Evolutionary conservation across 2,329 filamentous ascomycete genomes (phyloP), one percentile per base, ranked within the genome.

Genomic region (Microcyclosporella mali): DNA sequence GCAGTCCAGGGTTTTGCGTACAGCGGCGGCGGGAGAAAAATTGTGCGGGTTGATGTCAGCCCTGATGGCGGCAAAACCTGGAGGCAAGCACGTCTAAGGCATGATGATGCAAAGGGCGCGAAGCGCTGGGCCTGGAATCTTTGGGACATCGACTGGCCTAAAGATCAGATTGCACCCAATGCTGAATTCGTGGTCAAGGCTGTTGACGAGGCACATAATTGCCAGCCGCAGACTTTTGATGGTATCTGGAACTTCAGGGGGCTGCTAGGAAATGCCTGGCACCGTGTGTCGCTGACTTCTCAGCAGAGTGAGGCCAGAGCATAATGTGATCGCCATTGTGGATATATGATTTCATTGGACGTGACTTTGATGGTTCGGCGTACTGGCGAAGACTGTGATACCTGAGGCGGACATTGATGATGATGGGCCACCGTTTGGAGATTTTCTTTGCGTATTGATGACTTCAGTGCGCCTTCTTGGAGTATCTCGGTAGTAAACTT

Each of bases 251-350:
- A 84, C 47, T 66, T 80, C 28, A 69, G 79, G 2, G 81, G 80
- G 0, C 82, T 83, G 58, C 66, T 83, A 41, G 78, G 78, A 2
- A 82, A 77, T n/a, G 79, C 78, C 1, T 84, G 80, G 80, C 79
- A 84, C 57, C 72, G 78, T 2, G 67, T 83, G 27, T 45, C 52
- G 4, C 29, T 45, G 9, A 9, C 21, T 25, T 25, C 21, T 25
- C 9, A 4, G 4, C 21, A 25, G 9, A 25, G 4, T 25, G 21
- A 25, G 21, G 21, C 21, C 21, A 6, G 21, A 25, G 21, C 9
- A 9, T 25, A 4, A 25, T 25, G 4, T 25, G 21, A 6, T 4
- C 9, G 21, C 6, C 4, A 9, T 25, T 25, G 4, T 25, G 21
- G 21, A 4, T 9, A 25, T 25, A 25, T 25, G 21, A 25, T 25